phyloP scores from a whole-genome alignment of 2,329 filamentous ascomycete genomes.

The Metarhizium sp. region DNA sequence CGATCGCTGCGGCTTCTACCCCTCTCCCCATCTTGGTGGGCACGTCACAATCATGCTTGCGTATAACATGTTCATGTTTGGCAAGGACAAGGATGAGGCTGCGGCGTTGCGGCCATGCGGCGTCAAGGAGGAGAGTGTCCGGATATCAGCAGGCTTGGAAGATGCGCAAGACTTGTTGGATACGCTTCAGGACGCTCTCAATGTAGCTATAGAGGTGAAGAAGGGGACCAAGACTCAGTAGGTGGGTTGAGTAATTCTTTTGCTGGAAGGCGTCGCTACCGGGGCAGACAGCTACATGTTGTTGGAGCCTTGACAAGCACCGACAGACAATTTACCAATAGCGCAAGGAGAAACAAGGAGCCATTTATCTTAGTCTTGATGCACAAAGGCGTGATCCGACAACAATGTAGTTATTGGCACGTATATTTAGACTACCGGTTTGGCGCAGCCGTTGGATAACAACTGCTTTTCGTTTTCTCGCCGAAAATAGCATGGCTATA shows the following conservation, averaged over 20 bases:
- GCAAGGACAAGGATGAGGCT: conserved; percentile 26
- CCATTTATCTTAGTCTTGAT: no score
- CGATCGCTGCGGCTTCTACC: conserved; percentile 36
- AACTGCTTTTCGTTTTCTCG: no score
- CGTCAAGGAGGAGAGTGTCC: conserved; percentile 29
- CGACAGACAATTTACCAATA: no score
- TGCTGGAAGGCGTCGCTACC: no score
- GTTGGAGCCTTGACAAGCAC: no score
- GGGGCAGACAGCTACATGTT: neutral
- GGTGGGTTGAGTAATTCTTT: neutral
- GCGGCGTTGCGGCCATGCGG: conserved; percentile 29
- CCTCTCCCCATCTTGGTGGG: conserved; percentile 44
- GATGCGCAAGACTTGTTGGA: conserved; percentile 30
- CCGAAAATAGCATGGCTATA: no score
- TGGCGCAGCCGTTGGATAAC: no score
- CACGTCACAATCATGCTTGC: conserved; percentile 39
- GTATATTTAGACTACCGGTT: no score
- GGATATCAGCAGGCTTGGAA: conserved; percentile 40
- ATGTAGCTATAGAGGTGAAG: conserved; percentile 9
- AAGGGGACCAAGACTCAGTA: neutral
- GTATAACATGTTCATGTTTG: conserved; percentile 36
- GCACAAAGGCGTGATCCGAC: no score
- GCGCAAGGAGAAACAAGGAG: no score
- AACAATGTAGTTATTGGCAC: no score
- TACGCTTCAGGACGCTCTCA: conserved; percentile 14